Conservation (phyloP, 2,329 filamentous ascomycete species). For the Rhinocladiella similis region DNA sequence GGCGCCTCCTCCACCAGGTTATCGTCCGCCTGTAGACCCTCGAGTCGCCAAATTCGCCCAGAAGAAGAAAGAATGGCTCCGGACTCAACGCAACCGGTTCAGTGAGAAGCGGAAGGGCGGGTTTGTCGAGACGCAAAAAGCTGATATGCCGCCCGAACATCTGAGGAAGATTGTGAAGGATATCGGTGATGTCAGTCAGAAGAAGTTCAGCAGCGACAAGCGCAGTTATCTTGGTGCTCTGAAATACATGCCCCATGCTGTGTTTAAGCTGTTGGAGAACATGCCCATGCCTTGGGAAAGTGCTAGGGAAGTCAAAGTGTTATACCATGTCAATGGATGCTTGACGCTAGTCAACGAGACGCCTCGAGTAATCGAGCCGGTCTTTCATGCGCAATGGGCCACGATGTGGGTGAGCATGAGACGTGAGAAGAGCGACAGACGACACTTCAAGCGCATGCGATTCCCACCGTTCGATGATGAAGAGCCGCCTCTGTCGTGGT, state of each 20-base stretch:
- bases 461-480: slow-evolving; percentile 99
- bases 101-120: slow-evolving; percentile 96
- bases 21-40: slow-evolving; percentile 75
- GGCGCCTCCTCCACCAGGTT: slow-evolving; percentile 81
- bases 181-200: slow-evolving; percentile 98
- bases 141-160: slow-evolving; percentile 98
- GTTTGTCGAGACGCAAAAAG: slow-evolving; percentile 97
- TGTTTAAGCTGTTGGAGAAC: slow-evolving; percentile 94
- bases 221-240: slow-evolving; percentile 93
- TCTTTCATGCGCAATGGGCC: slow-evolving; percentile 98
- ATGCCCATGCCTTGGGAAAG: slow-evolving; percentile 99
- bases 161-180: slow-evolving; percentile 97
- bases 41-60: slow-evolving; percentile 92
- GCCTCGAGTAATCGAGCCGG: slow-evolving; percentile 92
- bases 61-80: slow-evolving; percentile 99
- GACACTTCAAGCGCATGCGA: slow-evolving; percentile 97
- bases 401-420: slow-evolving; percentile 99
- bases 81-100: slow-evolving; percentile 85
- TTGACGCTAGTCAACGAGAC: slow-evolving; percentile 95
- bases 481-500: slow-evolving; percentile 95
- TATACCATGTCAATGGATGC: slow-evolving; percentile 98
- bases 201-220: slow-evolving; percentile 99
- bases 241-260: slow-evolving; percentile 99
- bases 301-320: slow-evolving; percentile 90
- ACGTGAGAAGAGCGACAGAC: slow-evolving; percentile 91